These are phyloP conservation scores for Podaxis sp. DNA, from an alignment of 768 basidiomycete genomes.

Conservation along the genomic window DNA sequence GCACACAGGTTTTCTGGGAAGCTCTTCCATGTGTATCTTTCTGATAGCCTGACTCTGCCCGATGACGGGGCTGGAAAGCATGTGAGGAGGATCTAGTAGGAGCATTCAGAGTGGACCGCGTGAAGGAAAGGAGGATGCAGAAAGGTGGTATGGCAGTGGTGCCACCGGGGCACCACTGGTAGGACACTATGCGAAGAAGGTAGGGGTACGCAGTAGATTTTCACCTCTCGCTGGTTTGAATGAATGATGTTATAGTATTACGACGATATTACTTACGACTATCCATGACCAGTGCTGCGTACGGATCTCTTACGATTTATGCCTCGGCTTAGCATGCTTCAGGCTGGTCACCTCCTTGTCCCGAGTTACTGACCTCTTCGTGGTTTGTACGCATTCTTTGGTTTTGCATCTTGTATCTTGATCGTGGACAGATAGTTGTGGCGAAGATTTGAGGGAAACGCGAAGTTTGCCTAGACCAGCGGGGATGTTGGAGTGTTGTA, in stretches of 20 bases:
- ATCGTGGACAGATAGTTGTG: too few species aligned
- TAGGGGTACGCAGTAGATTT: slow-evolving; percentile 27
- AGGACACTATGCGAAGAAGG: background rate
- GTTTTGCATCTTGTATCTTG: too few species aligned
- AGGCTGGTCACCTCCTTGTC: too few species aligned
- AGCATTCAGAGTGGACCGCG: slow-evolving; percentile 42
- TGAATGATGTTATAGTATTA: slow-evolving; percentile 18
- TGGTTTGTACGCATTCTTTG: too few species aligned
- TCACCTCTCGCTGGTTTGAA: slow-evolving; percentile 36
- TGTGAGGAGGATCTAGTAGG: slow-evolving; percentile 41
- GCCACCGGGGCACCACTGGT: background rate
- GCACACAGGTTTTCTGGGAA: slow-evolving; percentile 56
- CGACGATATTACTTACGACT: too few species aligned
- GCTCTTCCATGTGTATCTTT: slow-evolving; percentile 52
- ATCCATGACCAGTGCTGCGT: too few species aligned
- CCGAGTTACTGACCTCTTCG: too few species aligned
- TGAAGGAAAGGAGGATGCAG: slow-evolving; percentile 31
- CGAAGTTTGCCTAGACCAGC: too few species aligned
- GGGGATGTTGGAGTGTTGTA: too few species aligned
- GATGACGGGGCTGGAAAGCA: slow-evolving; percentile 33
- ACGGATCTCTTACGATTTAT: too few species aligned
- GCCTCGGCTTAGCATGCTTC: too few species aligned
- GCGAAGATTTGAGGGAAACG: too few species aligned
- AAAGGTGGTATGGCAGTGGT: slow-evolving; percentile 16
- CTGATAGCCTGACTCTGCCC: slow-evolving; percentile 20